Base-by-base conservation (phyloP, 2,329 filamentous ascomycete genomes). In the Cryphonectria carpinicola region DNA sequence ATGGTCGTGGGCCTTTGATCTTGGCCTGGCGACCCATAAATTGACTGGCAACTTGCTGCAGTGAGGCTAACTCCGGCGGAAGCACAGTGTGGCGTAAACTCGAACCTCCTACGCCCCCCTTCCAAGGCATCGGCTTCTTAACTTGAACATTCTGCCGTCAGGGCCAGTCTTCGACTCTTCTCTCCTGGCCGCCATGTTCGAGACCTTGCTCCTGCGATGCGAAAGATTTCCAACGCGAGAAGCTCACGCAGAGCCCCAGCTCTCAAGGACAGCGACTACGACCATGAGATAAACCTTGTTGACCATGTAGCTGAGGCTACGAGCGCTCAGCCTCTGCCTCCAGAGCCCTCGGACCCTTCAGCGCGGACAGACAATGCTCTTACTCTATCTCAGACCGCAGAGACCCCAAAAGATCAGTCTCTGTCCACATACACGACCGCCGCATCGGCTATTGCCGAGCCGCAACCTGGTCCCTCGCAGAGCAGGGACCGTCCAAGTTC, bases 261-360 rank as follows among this genome's bases (percentile, higher is more conserved):
- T 69, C 82, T 89, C 70, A 85, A 86, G 78, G 88, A 90, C 74
- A 82, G 81, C 78, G 88, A 91, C 75, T 91, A 90, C 77, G 89
- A 92, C 76, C 92, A 93, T 80, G 89, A 90, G 78, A 94, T 95
- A 77, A 81, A 79, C 74, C 87, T 95, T 52, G 84, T 93, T 74
- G 90, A 93, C 79, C 82, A 84, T 69, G 83, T 76, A 73, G 77
- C 72, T 46, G 70, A 66, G 39, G 67, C 70, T 63, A 19, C 56
- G n/a, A 68, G 61, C 22, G 56, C 72, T 11, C 70, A 67, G 52
- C 32, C 62, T 39, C 65, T 52, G 61, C 69, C 49, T 37, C 65
- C 52, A 35, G 65, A 72, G 43, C 62, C 52, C 37, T 28, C 39
- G 17, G 71, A 60, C 39, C 67, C 65, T 19, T 39, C 49, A 60